A percentile compares a stretch with the other conserved stretches of the same genome.
Evolutionary conservation across 1,139 yeast genomes (phyloP).

Genomic region (Sugiyamaella xylanicola): DNA sequence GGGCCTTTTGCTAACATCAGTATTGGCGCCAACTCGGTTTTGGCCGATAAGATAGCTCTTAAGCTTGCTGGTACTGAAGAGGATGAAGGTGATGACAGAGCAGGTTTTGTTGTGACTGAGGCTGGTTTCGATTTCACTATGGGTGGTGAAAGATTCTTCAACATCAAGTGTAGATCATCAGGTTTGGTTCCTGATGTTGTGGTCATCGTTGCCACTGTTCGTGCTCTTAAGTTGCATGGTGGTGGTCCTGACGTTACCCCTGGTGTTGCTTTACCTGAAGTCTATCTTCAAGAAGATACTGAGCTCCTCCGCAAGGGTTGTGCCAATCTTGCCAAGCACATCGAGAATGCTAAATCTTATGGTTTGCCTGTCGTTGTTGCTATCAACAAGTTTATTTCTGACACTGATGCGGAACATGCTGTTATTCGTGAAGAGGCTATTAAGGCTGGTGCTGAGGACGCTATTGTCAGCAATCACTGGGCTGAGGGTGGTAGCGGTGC

Average conservation of each 20-base stretch:
- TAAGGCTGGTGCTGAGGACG: slow-evolving; percentile 92
- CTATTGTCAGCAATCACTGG: slow-evolving; percentile 96
- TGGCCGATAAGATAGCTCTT: slow-evolving; percentile 94
- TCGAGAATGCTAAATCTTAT: slow-evolving; percentile 78
- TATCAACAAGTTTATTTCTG: slow-evolving; percentile 87
- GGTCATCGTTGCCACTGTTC: slow-evolving; percentile 94
- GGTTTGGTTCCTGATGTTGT: slow-evolving; percentile 91
- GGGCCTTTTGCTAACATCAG: slow-evolving; percentile 99
- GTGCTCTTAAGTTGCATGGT: slow-evolving; percentile 96
- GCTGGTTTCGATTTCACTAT: slow-evolving; percentile 99
- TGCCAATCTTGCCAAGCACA: slow-evolving; percentile 88
- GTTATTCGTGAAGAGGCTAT: slow-evolving; percentile 80
- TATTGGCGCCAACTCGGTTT: slow-evolving; percentile 87
- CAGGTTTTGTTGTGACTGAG: slow-evolving; percentile 93
- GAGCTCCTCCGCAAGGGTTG: slow-evolving; percentile 85
- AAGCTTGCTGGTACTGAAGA: slow-evolving; percentile 80
- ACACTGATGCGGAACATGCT: slow-evolving; percentile 79
- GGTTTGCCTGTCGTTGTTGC: slow-evolving; percentile 96
- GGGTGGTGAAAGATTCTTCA: slow-evolving; percentile 98
- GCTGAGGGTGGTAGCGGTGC: slow-evolving; percentile 98
- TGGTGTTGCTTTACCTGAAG: slow-evolving; percentile 86
- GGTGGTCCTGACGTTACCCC: slow-evolving; percentile 99
- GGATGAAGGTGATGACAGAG: slow-evolving; percentile 57
- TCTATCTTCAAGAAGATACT: slow-evolving; percentile 79
- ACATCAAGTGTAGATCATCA: slow-evolving; percentile 92